Evolutionary conservation across 257 asterid species (phyloP), one percentile per base, ranked within the genome.

Genomic region (Leonotis leonurus): DNA sequence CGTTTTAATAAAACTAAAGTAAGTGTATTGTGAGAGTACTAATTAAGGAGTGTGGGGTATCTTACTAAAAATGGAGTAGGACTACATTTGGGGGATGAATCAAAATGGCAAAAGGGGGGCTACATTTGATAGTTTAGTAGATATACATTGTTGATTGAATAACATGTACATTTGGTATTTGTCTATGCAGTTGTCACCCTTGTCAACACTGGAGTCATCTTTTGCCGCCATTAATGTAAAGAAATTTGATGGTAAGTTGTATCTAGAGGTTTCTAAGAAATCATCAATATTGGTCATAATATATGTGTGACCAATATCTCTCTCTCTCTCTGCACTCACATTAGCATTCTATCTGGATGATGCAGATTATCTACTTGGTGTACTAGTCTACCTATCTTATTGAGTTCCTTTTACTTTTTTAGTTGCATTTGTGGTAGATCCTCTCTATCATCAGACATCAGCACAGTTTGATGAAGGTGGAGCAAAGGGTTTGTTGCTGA

Each of bases 361-460:
- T 22, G 9, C 39, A 52, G 3, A 2, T 41, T 39, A 25, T 26
- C 43, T 48, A 39, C 43, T 30, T 56, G n/a, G 43, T 60, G 66
- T 53, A 17, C 49, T 44, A 33, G 11, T 39, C 45, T 46, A 21
- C 35, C 48, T 62, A 36, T n/a, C 17, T 21, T 29, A 55, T 43
- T 67, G 52, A 70, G 26, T 64, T 30, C 24, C 36, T 24, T 43
- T 44, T 55, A 36, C 58, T 59, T 45, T 59, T 46, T 60, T 60
- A 83, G 99, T 71, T 77, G 99, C 99, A 54, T 93, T 93, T 80
- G 87, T 77, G 65, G 94, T 93, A 17, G 99, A 93, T 73, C 97
- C 99, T 70, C 97, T 93, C 55, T 93, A 93, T 77, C 99, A 93
- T 65, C 99, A 93, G 80, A 93, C 95, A 39, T 85, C 13, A 6